Conservation (phyloP, 129 eudicot species). For the Helianthus tuberosus region DNA sequence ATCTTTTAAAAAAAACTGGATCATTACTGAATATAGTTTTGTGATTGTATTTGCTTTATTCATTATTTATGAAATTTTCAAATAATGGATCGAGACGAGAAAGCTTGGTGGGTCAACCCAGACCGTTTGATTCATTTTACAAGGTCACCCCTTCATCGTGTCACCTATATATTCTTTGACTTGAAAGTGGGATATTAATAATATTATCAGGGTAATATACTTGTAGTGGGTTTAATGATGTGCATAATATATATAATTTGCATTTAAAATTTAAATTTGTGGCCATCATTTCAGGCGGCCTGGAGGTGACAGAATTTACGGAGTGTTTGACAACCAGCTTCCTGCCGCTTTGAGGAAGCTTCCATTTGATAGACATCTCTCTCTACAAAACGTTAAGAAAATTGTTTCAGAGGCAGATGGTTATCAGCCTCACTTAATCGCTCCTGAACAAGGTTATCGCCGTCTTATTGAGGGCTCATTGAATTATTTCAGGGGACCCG, state of each 20-base stretch:
- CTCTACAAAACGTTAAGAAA: constrained; percentile 60
- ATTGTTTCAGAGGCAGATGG: constrained; percentile 74
- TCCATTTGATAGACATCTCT: constrained; percentile 69
- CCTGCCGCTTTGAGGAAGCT: constrained; percentile 68
- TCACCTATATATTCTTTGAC: not conserved
- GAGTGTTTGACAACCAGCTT: constrained; percentile 67
- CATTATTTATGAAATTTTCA: not conserved
- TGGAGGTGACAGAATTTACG: constrained; percentile 69
- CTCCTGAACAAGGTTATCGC: constrained; percentile 73
- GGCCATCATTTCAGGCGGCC: constrained; percentile 49
- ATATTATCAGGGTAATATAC: not conserved
- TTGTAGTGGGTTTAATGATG: not conserved
- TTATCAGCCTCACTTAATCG: constrained; percentile 71
- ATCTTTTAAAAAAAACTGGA: not conserved
- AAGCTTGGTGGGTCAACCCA: not conserved
- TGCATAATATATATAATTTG: constrained; percentile 1
- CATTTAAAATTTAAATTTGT: constrained; percentile 3
- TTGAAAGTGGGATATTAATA: not conserved
- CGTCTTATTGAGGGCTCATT: constrained; percentile 64
- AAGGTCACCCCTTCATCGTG: not conserved
- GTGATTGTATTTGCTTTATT: not conserved
- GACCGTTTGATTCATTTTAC: no score
- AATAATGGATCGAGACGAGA: not conserved
- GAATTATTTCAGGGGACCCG: constrained; percentile 64
- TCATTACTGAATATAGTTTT: not conserved